phyloP scores from a whole-genome alignment of 495 filamentous ascomycete genomes.

The Trichoderma gamsii region DNA sequence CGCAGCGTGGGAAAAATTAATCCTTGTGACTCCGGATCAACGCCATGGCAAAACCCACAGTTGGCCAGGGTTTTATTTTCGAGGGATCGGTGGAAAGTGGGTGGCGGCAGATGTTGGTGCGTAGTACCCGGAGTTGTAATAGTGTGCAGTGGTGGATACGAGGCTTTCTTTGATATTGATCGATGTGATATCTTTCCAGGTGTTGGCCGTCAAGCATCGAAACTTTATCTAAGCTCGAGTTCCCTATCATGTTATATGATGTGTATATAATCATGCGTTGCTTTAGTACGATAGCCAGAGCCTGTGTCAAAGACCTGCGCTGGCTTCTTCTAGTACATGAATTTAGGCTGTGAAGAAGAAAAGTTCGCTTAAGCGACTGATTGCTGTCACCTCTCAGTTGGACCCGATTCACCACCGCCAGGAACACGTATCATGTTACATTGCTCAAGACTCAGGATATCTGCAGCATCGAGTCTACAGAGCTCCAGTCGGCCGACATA shows the following conservation, averaged over 20 bases:
- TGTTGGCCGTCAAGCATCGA: too few species aligned
- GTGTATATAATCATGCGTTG: too few species aligned
- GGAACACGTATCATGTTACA: constrained; percentile 10
- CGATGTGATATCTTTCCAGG: too few species aligned
- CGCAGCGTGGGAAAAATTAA: neutral
- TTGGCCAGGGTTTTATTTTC: neutral
- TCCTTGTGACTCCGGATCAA: neutral
- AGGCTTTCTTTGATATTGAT: too few species aligned
- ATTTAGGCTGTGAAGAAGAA: neutral
- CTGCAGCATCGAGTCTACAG: neutral
- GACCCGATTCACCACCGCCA: neutral
- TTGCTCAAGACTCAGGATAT: neutral
- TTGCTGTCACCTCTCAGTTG: neutral
- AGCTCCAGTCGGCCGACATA: neutral
- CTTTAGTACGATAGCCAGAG: too few species aligned
- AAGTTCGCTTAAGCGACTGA: neutral
- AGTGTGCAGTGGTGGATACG: neutral
- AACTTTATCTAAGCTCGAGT: too few species aligned
- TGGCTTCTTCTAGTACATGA: neutral
- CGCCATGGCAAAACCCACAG: neutral
- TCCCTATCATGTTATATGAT: too few species aligned
- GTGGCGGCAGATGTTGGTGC: neutral
- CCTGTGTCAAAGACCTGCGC: too few species aligned
- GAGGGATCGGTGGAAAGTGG: neutral
- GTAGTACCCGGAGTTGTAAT: neutral